Base-by-base conservation (phyloP, 352 stramenopile genomes). In the Globisporangium lucens region DNA sequence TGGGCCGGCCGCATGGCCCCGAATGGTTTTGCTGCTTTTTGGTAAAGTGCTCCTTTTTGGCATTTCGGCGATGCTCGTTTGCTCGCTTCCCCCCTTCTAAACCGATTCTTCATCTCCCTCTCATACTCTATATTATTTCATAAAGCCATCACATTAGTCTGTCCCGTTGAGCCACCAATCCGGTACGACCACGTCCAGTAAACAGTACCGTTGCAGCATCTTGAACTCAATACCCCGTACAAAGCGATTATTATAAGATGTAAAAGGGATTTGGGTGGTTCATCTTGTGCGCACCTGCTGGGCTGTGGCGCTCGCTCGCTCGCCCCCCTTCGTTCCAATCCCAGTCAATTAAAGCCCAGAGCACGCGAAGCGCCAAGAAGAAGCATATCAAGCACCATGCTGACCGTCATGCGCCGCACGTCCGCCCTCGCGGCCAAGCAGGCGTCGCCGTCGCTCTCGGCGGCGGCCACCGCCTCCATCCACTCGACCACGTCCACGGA, bases 351-450 rank as follows among this genome's bases (percentile, higher is more conserved):
- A 27, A 56, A 51, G 59, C 59, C 41, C 46, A 65, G 27, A 6
- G 43, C 2, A 49, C 20, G 38, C 38, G 41, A 49, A 49, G 41
- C 15, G 15, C 41, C 15, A 41, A 56, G 61, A 52, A 66, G 17
- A 60, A 36, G 47, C 56, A 13, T 7, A 36, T 35, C 60, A 15
- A 20, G 12, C 17, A 66, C 20, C 27, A 85, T 85, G 77, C 61
- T 83, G 66, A 76, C 67, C 38, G 63, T 85, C 67, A 73, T 64
- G 20, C 77, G 75, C 60, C 74, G 75, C 68, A 80, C 75, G 33
- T 66, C 57, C 65, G 69, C 75, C 20, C 43, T 59, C 38, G 70
- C 68, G 61, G 61, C 73, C 72, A 72, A 67, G 59, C 65, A 67
- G 29, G 53, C 53, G 29, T 59, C 53, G 0, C 29, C 53, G 15